Conservation (phyloP, 2,329 filamentous ascomycete genomes). For the Claviceps digitariae region DNA sequence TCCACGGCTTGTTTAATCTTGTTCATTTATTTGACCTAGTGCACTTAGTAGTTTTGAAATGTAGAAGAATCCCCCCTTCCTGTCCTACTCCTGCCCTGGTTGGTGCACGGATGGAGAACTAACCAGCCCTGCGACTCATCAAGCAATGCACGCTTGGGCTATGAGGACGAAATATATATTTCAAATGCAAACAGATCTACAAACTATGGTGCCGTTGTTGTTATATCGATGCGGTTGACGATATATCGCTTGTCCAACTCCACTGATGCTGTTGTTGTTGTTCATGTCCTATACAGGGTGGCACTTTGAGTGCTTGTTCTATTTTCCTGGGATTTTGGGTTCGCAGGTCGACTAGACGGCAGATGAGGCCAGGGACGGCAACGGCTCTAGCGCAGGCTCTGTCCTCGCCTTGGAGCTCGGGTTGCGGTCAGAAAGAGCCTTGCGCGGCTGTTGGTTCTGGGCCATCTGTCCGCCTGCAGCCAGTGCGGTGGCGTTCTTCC, state of each 20-base stretch:
- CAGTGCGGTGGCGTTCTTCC: slow-evolving; percentile 26
- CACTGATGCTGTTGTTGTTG: slow-evolving; percentile 7
- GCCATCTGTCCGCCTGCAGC: slow-evolving; percentile 34
- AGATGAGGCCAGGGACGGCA: slow-evolving; percentile 12
- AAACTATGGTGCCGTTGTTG: background rate
- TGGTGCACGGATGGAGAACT: too few relatives aligned
- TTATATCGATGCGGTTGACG: too few relatives aligned
- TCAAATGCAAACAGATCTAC: background rate
- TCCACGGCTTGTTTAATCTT: too few relatives aligned
- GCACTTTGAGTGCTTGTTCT: background rate
- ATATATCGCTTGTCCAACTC: background rate
- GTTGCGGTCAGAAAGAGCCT: slow-evolving; percentile 22
- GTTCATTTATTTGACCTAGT: too few relatives aligned
- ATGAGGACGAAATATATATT: background rate
- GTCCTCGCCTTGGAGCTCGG: slow-evolving; percentile 10
- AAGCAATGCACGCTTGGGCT: background rate
- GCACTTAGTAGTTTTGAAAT: too few relatives aligned
- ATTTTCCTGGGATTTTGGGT: background rate
- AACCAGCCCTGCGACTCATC: too few relatives aligned
- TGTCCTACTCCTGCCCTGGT: too few relatives aligned
- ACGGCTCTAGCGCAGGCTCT: slow-evolving; percentile 9
- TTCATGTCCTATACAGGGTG: background rate
- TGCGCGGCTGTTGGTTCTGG: slow-evolving; percentile 19
- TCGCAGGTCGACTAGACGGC: slow-evolving; percentile 1
- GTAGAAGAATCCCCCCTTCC: too few relatives aligned